These are phyloP conservation scores for Tritrichomonas musculus DNA, from an alignment of 208 protist species.

Conservation along the genomic window DNA sequence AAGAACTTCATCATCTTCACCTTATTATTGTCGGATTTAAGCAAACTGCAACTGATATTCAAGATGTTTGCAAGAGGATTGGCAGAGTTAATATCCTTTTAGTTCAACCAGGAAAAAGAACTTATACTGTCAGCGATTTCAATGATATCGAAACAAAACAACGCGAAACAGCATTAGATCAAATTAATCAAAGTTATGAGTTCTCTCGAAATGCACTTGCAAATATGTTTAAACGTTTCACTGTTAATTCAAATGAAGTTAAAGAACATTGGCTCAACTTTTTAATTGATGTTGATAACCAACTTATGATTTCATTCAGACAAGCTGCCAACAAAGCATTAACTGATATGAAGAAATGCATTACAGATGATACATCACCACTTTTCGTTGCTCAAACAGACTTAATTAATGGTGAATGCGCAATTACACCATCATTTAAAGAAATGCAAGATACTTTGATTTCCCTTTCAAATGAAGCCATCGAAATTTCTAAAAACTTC, in stretches of 20 bases:
- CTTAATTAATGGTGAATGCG: not conserved
- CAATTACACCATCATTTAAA: not conserved
- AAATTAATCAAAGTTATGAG: not conserved
- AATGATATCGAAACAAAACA: not conserved
- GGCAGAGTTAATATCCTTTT: conserved; percentile 31
- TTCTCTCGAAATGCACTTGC: not conserved
- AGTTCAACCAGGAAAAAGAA: conserved; percentile 39
- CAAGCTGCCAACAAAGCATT: not conserved
- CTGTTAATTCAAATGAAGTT: not conserved
- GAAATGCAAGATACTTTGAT: not conserved
- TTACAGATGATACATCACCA: conserved; percentile 26
- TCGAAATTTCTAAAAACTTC: not conserved
- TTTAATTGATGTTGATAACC: conserved; percentile 17
- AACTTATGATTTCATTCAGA: not conserved
- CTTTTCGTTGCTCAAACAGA: not conserved
- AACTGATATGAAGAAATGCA: not conserved
- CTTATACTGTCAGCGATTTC: not conserved
- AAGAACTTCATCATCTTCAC: conserved; percentile 68
- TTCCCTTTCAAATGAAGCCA: not conserved
- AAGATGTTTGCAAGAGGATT: conserved; percentile 72
- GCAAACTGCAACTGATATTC: conserved; percentile 64
- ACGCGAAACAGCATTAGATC: not conserved
- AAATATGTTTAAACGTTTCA: not conserved
- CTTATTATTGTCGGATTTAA: conserved; percentile 81
- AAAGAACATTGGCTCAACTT: conserved; percentile 4